Evolutionary conservation across 768 basidiomycete genomes (phyloP).

Genomic region (button mushroom (Agaricus bisporus)): DNA sequence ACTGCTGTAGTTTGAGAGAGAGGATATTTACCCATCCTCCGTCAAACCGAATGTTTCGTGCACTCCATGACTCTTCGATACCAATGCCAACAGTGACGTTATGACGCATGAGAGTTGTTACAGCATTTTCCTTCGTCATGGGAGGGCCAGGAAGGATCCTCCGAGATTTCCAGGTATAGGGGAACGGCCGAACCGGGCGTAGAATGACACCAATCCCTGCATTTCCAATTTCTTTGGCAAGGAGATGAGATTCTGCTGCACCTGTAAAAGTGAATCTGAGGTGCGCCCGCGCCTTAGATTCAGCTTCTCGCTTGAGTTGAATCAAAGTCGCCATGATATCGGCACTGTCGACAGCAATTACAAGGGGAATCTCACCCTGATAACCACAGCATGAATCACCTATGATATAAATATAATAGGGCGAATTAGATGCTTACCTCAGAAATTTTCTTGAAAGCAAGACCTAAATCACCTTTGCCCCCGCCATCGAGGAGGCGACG

Average conservation of each 20-base stretch:
- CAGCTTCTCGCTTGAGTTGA: conserved; percentile 57
- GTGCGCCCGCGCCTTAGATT: conserved; percentile 29
- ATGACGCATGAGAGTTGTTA: conserved; percentile 49
- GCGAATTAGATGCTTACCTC: conserved; percentile 27
- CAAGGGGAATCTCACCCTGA: conserved; percentile 53
- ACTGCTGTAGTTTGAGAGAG: not conserved
- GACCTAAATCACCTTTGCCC: conserved; percentile 32
- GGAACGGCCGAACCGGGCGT: conserved; percentile 62
- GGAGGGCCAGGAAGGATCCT: conserved; percentile 46
- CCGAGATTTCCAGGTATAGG: conserved; percentile 56
- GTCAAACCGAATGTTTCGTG: conserved; percentile 70
- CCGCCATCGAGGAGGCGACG: conserved; percentile 41
- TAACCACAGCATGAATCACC: not conserved
- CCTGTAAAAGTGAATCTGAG: conserved; percentile 48
- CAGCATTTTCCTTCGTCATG: conserved; percentile 42
- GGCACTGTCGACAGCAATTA: conserved; percentile 56
- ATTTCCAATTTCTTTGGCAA: conserved; percentile 66
- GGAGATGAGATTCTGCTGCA: conserved; percentile 62
- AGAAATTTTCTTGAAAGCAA: conserved; percentile 36
- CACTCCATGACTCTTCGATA: conserved; percentile 45
- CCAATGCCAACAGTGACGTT: conserved; percentile 70
- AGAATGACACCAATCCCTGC: conserved; percentile 70
- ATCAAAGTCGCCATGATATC: conserved; percentile 67
- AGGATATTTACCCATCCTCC: conserved; percentile 58
- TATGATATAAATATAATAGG: not conserved